Conservation (phyloP, 2,329 filamentous ascomycete species). For the Myriangium duriaei region DNA sequence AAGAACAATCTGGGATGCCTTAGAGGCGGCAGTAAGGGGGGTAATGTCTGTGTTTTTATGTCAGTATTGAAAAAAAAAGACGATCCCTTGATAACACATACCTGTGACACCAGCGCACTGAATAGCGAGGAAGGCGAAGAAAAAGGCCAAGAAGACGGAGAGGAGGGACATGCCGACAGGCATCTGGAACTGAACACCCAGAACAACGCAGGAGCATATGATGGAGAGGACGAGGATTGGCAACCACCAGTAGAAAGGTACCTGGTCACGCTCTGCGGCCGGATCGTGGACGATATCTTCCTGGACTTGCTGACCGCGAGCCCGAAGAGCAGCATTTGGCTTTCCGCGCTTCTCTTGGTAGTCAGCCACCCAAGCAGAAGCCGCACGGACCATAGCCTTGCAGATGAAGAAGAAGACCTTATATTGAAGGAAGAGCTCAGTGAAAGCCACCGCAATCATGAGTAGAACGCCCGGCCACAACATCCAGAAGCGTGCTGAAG, state of each 20-base stretch:
- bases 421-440: slow-evolving; percentile 26
- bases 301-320: slow-evolving; percentile 26
- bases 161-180: slow-evolving; percentile 45
- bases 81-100: neutral
- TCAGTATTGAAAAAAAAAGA: slow-evolving; percentile 19
- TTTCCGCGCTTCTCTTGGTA: slow-evolving; percentile 30
- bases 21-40: slow-evolving; percentile 53
- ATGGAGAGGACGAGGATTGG: slow-evolving; percentile 36
- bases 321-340: slow-evolving; percentile 31
- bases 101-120: slow-evolving; percentile 43
- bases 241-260: slow-evolving; percentile 43
- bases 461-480: slow-evolving; percentile 39
- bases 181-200: slow-evolving; percentile 44
- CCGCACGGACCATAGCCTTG: slow-evolving; percentile 37
- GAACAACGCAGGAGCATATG: slow-evolving; percentile 39
- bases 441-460: slow-evolving; percentile 41
- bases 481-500: slow-evolving; percentile 40
- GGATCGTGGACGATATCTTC: slow-evolving; percentile 39
- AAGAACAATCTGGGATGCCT: slow-evolving; percentile 56
- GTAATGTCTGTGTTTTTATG: too few relatives aligned
- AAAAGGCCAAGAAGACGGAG: slow-evolving; percentile 44
- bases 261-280: slow-evolving; percentile 34
- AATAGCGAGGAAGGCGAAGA: slow-evolving; percentile 50
- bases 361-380: slow-evolving; percentile 31
- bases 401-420: slow-evolving; percentile 35